Percentiles rank a stretch among this genome's conserved stretches.
phyloP scores from a whole-genome alignment of 116 monocot genomes.

The Trichopus zeylanicus region DNA sequence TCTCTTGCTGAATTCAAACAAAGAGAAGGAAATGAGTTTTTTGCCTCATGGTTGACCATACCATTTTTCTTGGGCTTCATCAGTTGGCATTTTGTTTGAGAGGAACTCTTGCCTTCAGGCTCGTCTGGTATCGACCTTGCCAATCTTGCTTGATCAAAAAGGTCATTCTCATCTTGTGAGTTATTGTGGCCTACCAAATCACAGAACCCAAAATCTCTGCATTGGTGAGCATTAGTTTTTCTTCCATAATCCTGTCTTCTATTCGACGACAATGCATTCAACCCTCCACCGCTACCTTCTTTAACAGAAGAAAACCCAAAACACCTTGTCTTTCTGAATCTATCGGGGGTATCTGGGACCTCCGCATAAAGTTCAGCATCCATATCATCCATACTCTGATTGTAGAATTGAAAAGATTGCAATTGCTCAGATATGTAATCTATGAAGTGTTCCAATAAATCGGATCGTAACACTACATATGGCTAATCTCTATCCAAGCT shows the following conservation, averaged over 20 bases:
- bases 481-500: no score
- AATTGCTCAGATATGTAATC: no score
- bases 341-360: conserved; percentile 23
- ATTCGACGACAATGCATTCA: neutral
- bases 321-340: neutral
- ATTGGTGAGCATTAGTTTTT: neutral
- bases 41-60: neutral
- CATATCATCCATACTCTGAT: conserved; percentile 19
- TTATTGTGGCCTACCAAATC: neutral
- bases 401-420: neutral
- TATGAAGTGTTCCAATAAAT: neutral
- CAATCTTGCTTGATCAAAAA: conserved; percentile 14
- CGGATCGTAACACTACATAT: neutral
- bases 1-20: neutral
- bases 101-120: neutral
- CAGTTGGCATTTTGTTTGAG: neutral
- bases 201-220: neutral
- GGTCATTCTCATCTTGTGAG: conserved; percentile 6
- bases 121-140: conserved; percentile 5
- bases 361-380: conserved; percentile 11
- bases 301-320: neutral
- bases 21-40: neutral
- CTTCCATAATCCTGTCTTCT: neutral
- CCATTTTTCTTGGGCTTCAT: neutral
- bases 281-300: neutral